phyloP scores from a whole-genome alignment of 441 rosid genomes.

The Pelargonium cotyledonis region DNA sequence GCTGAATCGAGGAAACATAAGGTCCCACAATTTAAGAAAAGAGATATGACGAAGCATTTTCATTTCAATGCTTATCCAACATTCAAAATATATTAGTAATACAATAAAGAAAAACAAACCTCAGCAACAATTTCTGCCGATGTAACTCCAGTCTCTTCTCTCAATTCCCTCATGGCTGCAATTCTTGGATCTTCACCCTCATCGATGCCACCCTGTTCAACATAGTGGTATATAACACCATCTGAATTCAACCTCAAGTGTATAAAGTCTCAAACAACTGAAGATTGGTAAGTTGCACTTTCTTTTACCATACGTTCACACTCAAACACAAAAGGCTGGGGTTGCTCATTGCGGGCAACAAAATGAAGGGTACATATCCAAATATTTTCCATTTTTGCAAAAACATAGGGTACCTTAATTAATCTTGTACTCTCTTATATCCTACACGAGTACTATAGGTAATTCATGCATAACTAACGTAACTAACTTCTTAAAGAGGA shows the following conservation, averaged over 20 bases:
- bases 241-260: neutral
- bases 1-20: neutral
- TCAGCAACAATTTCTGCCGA: slow-evolving; percentile 75
- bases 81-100: neutral
- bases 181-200: slow-evolving; percentile 75
- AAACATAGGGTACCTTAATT: too few species aligned
- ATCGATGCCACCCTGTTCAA: slow-evolving; percentile 75
- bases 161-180: slow-evolving; percentile 81
- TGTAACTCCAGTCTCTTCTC: slow-evolving; percentile 81
- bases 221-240: slow-evolving; percentile 7
- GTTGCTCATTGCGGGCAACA: neutral
- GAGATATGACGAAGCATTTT: too few species aligned
- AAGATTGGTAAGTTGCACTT: neutral
- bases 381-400: too few species aligned
- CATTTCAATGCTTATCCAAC: too few species aligned
- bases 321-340: neutral
- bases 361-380: neutral
- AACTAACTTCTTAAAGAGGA: too few species aligned
- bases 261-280: neutral
- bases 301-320: neutral
- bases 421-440: too few species aligned
- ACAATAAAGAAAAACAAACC: slow-evolving; percentile 35
- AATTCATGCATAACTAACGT: too few species aligned
- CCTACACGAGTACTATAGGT: too few species aligned
- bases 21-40: neutral